A percentile compares a stretch with the other conserved stretches of the same genome.
phyloP scores from a whole-genome alignment of 1,284 basidiomycete genomes.

The Mycena citricolor region DNA sequence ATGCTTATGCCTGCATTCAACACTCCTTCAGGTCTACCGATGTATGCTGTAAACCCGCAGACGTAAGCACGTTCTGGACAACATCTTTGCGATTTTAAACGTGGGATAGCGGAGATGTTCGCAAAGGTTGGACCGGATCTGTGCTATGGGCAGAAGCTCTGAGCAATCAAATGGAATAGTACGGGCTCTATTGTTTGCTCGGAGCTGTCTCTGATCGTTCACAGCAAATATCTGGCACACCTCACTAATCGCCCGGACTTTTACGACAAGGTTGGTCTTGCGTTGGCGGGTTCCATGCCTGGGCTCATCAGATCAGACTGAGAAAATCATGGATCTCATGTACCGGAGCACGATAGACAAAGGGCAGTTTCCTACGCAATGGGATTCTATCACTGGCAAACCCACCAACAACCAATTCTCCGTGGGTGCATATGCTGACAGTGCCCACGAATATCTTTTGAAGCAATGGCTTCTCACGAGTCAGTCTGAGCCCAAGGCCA shows the following conservation, averaged over 20 bases:
- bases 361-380: conserved; percentile 44
- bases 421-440: conserved; percentile 40
- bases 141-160: conserved; percentile 48
- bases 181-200: no score
- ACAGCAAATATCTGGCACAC: conserved; percentile 57
- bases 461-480: conserved; percentile 37
- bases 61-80: conserved; percentile 28
- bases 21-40: conserved; percentile 52
- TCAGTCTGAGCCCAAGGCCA: conserved; percentile 21
- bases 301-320: conserved; percentile 28
- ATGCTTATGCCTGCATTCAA: conserved; percentile 56
- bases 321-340: conserved; percentile 52
- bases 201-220: not conserved
- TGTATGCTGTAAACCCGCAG: conserved; percentile 47
- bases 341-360: conserved; percentile 35
- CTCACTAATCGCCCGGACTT: conserved; percentile 51
- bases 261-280: conserved; percentile 39
- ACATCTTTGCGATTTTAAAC: not conserved
- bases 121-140: conserved; percentile 33
- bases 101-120: conserved; percentile 34
- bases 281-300: not conserved
- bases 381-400: conserved; percentile 38
- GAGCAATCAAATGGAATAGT: conserved; percentile 61
- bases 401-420: conserved; percentile 36
- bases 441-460: conserved; percentile 49